A percentile compares a stretch with the other conserved stretches of the same genome.
Evolutionary conservation across 1,139 yeast species (phyloP).

Genomic region (Hansenula sp.): DNA sequence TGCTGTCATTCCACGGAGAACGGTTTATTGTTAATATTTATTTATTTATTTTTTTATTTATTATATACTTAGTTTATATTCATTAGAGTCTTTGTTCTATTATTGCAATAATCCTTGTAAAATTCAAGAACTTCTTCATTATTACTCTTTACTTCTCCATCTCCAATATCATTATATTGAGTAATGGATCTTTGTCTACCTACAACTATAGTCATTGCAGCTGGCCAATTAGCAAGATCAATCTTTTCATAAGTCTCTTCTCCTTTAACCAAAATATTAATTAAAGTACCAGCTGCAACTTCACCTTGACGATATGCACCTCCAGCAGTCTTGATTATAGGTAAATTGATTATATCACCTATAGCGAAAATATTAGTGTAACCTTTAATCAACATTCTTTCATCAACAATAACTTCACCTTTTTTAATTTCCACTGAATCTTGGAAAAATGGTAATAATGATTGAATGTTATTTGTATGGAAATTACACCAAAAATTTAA

Average conservation of each 20-base stretch:
- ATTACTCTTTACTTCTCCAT: conserved; percentile 16
- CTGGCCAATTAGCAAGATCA: conserved; percentile 15
- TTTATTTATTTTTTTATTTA: no score
- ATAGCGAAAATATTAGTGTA: conserved; percentile 24
- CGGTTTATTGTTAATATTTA: no score
- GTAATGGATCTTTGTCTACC: conserved; percentile 15
- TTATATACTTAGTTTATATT: conserved; percentile 6
- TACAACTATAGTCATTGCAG: conserved; percentile 22
- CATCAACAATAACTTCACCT: conserved; percentile 19
- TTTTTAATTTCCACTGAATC: conserved; percentile 19
- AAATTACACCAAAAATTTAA: conserved; percentile 39
- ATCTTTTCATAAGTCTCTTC: conserved; percentile 11
- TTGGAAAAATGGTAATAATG: conserved; percentile 17
- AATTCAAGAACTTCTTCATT: conserved; percentile 9
- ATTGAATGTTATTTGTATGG: conserved; percentile 37
- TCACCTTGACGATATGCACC: conserved; percentile 21
- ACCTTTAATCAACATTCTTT: conserved; percentile 27
- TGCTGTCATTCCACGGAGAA: no score
- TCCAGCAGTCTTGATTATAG: conserved; percentile 23
- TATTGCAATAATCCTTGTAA: conserved; percentile 19
- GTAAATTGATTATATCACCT: conserved; percentile 24
- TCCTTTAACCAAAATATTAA: conserved; percentile 11
- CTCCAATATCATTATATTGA: conserved; percentile 19
- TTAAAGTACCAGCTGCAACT: conserved; percentile 13
- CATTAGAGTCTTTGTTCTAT: conserved; percentile 9